Evolutionary conservation across 2,329 filamentous ascomycete species (phyloP).

Genomic region (Dactylonectria macrodidyma): DNA sequence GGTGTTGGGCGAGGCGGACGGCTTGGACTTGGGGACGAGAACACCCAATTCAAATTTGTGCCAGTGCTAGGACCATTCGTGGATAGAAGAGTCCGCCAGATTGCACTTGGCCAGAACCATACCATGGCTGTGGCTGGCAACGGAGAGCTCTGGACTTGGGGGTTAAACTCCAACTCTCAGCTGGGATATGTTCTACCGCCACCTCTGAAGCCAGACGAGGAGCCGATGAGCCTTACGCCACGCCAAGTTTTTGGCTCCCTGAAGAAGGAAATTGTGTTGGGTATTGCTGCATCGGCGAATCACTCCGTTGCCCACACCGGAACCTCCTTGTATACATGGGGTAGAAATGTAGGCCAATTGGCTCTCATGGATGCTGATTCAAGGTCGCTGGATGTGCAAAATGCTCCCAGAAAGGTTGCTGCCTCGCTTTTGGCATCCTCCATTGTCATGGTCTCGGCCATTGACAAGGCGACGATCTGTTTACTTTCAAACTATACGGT

Average conservation of each 20-base stretch:
- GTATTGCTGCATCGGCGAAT: conserved; percentile 88
- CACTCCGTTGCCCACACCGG: conserved; percentile 93
- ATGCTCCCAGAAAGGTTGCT: conserved; percentile 87
- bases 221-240: conserved; percentile 84
- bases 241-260: conserved; percentile 92
- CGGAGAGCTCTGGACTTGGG: conserved; percentile 97
- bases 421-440: conserved; percentile 78
- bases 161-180: conserved; percentile 87
- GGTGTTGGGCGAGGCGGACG: conserved; percentile 93
- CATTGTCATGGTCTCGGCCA: conserved; percentile 87
- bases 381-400: conserved; percentile 87
- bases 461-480: conserved; percentile 89
- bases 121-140: conserved; percentile 86
- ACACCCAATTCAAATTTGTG: conserved; percentile 87
- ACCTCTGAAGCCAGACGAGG: conserved; percentile 79
- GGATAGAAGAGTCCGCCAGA: conserved; percentile 80
- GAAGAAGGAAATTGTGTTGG: conserved; percentile 86
- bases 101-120: conserved; percentile 93
- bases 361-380: conserved; percentile 96
- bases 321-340: conserved; percentile 90
- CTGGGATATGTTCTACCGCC: conserved; percentile 86
- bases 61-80: conserved; percentile 84
- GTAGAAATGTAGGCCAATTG: conserved; percentile 94
- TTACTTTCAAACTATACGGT: conserved; percentile 90
- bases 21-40: conserved; percentile 90